A percentile compares a stretch with the other conserved stretches of the same genome.
Conservation (phyloP, 2,329 filamentous ascomycete genomes). For the Fusarium xylarioides region DNA sequence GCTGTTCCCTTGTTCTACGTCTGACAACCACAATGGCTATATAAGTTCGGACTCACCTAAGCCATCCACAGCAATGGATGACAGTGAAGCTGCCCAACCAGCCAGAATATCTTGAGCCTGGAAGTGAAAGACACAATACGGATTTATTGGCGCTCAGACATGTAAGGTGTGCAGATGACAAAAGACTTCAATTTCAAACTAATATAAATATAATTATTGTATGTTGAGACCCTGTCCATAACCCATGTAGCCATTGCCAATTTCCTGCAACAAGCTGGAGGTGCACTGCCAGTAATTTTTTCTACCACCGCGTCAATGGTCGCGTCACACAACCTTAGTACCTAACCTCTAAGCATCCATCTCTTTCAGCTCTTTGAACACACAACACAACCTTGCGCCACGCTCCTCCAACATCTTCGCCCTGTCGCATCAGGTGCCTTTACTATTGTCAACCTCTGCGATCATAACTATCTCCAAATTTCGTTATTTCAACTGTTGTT, state of each 20-base stretch:
- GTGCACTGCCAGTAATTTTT: conserved; percentile 7
- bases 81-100: not conserved
- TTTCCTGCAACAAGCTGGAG: not conserved
- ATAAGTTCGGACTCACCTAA: not conserved
- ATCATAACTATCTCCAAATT: conserved; percentile 23
- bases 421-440: conserved; percentile 4
- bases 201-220: not conserved
- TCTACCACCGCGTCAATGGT: conserved; percentile 2
- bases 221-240: not conserved
- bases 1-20: not conserved
- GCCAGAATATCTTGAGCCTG: not conserved
- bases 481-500: not conserved
- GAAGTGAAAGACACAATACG: not conserved
- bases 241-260: not conserved
- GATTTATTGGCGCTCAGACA: not conserved
- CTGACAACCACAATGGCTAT: not conserved
- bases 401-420: conserved; percentile 23
- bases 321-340: conserved; percentile 41
- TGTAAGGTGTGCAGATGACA: not conserved
- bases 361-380: conserved; percentile 22
- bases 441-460: conserved; percentile 14
- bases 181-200: not conserved
- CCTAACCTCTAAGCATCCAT: conserved; percentile 5
- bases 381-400: conserved; percentile 31
- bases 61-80: not conserved